Evolutionary conservation across 2,329 filamentous ascomycete species (phyloP).

Genomic region (Claviceps pazoutovae): DNA sequence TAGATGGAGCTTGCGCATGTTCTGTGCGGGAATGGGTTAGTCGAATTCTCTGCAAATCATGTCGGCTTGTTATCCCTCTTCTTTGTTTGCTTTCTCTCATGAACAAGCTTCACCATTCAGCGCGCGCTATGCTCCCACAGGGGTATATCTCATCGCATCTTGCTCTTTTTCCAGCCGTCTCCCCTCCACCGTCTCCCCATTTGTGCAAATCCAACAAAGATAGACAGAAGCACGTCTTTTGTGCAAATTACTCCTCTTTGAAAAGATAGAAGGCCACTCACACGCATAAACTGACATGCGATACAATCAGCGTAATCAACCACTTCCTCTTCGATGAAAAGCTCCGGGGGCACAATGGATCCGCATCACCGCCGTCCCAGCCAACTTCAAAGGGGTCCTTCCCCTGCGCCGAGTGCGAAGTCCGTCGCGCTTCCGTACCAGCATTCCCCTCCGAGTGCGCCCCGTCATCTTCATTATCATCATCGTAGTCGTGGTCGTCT

Average conservation of each 20-base stretch:
- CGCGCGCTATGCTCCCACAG: too few species aligned
- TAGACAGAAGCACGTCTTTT: too few species aligned
- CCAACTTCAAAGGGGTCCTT: slow-evolving; percentile 50
- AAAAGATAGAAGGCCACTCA: slow-evolving; percentile 33
- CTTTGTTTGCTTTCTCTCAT: neutral
- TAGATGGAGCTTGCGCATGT: slow-evolving; percentile 84
- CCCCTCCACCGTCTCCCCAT: too few species aligned
- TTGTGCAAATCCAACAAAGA: too few species aligned
- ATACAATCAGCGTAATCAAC: slow-evolving; percentile 64
- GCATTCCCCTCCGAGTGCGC: neutral
- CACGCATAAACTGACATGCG: slow-evolving; percentile 66
- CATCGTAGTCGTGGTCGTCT: slow-evolving; percentile 14
- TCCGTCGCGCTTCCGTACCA: slow-evolving; percentile 6
- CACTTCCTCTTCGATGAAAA: slow-evolving; percentile 57
- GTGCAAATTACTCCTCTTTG: too few species aligned
- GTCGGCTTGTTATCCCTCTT: neutral
- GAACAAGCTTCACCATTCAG: neutral
- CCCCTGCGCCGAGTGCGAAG: slow-evolving; percentile 5
- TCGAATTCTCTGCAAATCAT: neutral
- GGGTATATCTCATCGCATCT: too few species aligned
- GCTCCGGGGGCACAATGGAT: slow-evolving; percentile 62
- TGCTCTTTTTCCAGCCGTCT: too few species aligned
- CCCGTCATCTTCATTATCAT: neutral
- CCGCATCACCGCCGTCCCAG: slow-evolving; percentile 59
- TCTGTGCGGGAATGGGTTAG: slow-evolving; percentile 24